Conservation (phyloP, 768 basidiomycete genomes). For the Boletus reticuloceps region DNA sequence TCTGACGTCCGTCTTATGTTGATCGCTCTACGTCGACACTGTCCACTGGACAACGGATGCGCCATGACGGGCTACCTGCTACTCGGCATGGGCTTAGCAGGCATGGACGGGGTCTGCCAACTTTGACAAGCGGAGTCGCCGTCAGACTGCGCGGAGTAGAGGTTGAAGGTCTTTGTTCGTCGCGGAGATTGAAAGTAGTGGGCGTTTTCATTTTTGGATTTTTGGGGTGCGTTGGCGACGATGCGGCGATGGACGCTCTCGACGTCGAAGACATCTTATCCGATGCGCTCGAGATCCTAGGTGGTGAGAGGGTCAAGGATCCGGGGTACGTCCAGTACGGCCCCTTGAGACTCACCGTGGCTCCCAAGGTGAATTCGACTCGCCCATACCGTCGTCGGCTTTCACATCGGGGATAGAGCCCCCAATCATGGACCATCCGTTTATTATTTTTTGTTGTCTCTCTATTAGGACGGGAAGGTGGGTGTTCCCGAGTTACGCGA, state of each 20-base stretch:
- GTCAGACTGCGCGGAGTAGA: slow-evolving; percentile 12
- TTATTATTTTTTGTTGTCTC: background rate
- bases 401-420: background rate
- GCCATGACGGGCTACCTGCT: too few species aligned
- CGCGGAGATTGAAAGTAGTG: slow-evolving; percentile 24
- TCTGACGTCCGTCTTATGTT: too few species aligned
- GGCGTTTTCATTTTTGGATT: background rate
- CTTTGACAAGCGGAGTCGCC: background rate
- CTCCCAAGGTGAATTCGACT: slow-evolving; percentile 45
- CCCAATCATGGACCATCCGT: background rate
- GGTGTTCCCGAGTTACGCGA: slow-evolving; percentile 15
- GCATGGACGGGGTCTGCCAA: background rate
- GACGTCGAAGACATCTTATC: slow-evolving; percentile 49
- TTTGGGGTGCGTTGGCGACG: background rate
- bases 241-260: slow-evolving; percentile 4
- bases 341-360: slow-evolving; percentile 49
- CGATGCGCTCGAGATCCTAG: slow-evolving; percentile 53
- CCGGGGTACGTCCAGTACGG: slow-evolving; percentile 51
- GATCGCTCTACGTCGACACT: too few species aligned
- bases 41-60: too few species aligned
- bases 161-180: background rate
- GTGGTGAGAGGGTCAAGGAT: slow-evolving; percentile 41
- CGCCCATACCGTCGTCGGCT: background rate
- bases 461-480: slow-evolving; percentile 58
- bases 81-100: too few species aligned